Base-by-base conservation (phyloP, 2,329 filamentous ascomycete species). In the Fusarium miscanthi region DNA sequence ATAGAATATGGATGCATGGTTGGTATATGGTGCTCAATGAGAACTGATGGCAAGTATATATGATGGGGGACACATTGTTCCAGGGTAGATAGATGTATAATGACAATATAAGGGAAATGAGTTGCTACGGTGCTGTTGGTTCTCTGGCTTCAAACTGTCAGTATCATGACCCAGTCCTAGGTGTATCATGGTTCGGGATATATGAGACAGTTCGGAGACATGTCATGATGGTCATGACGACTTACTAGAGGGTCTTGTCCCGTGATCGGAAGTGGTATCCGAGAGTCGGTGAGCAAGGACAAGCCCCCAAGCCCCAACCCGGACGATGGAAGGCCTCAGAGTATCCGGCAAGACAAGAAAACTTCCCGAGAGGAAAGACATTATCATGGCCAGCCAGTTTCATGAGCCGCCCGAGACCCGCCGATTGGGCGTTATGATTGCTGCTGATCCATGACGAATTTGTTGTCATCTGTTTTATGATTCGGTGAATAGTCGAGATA, bases 401-500 rank as follows among this genome's bases (percentile, higher is more conserved):
- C 54, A 69, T 69, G 64, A 69, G 66, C 66, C 64, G 65, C 40
- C 63, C 63, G 64, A 69, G n/a, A 41, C 37, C 62, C 49, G 66
- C 66, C 66, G 66, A 69, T 69, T 37, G 65, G 64, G 48, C 31
- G 56, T 57, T 31, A 35, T 40, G 41, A 43, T 51, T 52, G 41
- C 46, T 31, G 58, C 33, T 61, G 57, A 63, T 63, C 57, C 52
- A 42, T 54, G 42, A 49, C 54, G 43, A 41, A 38, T 62, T 45
- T 52, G 31, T 35, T 45, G 35, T 37, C 27, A 63, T 48, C 58
- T 66, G 52, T 52, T 38, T 46, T 46, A 69, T 69, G 66, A 69
- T 69, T 69, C 66, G 66, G 65, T 63, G 65, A 58, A 69, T 69
- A 69, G 64, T 69, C 43, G 43, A 69, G 58, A 69, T 51, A 53